Evolutionary conservation across 495 filamentous ascomycete genomes (phyloP).

Genomic region (Hypoxylon lienhwacheense): DNA sequence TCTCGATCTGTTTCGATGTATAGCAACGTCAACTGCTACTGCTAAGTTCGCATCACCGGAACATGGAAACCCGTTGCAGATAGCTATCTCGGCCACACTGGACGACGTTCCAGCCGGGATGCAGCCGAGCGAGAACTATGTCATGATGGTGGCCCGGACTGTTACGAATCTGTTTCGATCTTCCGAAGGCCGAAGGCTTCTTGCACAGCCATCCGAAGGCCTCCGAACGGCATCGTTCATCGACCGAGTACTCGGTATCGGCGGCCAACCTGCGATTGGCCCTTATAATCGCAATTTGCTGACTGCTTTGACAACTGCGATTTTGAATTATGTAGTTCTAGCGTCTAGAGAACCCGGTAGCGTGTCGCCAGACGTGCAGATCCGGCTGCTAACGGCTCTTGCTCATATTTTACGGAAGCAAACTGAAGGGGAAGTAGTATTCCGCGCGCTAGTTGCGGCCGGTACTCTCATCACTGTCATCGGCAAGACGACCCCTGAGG

Average conservation of each 20-base stretch:
- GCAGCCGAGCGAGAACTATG: constrained; percentile 64
- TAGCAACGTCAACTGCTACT: constrained; percentile 66
- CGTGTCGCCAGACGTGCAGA: constrained; percentile 28
- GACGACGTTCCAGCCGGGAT: constrained; percentile 37
- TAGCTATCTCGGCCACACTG: constrained; percentile 55
- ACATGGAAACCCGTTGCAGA: constrained; percentile 56
- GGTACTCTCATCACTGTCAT: constrained; percentile 71
- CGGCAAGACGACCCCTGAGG: constrained; percentile 47
- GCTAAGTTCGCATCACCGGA: constrained; percentile 53
- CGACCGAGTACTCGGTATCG: constrained; percentile 49
- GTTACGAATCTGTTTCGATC: constrained; percentile 89
- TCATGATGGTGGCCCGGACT: constrained; percentile 81
- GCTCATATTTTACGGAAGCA: constrained; percentile 62
- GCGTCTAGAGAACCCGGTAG: constrained; percentile 40
- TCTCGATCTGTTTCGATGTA: constrained; percentile 80
- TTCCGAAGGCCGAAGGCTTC: constrained; percentile 65
- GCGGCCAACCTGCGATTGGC: constrained; percentile 50
- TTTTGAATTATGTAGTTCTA: constrained; percentile 81
- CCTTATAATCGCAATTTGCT: constrained; percentile 76
- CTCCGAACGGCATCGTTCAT: constrained; percentile 44
- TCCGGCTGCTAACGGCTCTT: constrained; percentile 51
- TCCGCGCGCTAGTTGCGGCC: constrained; percentile 76
- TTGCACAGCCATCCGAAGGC: constrained; percentile 59
- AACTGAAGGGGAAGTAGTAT: constrained; percentile 79
- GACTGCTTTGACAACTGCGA: constrained; percentile 78